Evolutionary conservation across 129 eudicot species (phyloP).

Genomic region (Gnaphalium uliginosum): DNA sequence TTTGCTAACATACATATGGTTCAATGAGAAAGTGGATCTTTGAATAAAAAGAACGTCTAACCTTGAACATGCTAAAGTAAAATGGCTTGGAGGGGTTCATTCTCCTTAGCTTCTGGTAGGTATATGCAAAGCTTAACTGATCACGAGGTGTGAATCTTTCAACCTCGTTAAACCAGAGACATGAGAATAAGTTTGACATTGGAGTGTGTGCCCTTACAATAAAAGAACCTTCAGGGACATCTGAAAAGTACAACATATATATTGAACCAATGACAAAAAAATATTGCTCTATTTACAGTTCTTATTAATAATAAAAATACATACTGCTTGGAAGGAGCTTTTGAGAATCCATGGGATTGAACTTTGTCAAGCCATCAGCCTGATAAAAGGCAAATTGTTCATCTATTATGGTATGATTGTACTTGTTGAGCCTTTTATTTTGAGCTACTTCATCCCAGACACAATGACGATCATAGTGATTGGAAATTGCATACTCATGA

Average conservation of each 20-base stretch:
- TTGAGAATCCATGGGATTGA: slow-evolving; percentile 70
- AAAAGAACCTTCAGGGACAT: slow-evolving; percentile 98
- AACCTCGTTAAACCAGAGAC: slow-evolving; percentile 98
- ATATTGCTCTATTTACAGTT: neutral
- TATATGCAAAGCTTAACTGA: slow-evolving; percentile 97
- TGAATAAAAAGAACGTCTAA: slow-evolving; percentile 25
- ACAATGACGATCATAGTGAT: slow-evolving; percentile 98
- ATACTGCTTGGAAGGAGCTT: slow-evolving; percentile 97
- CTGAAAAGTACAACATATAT: slow-evolving; percentile 39
- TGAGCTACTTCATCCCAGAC: slow-evolving; percentile 99
- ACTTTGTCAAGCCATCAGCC: slow-evolving; percentile 87
- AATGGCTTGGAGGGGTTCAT: slow-evolving; percentile 82
- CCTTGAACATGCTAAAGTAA: slow-evolving; percentile 97
- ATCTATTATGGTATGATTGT: slow-evolving; percentile 83
- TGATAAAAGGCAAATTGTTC: slow-evolving; percentile 87
- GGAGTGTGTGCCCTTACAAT: slow-evolving; percentile 97
- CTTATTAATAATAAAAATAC: neutral
- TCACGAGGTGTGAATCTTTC: slow-evolving; percentile 99
- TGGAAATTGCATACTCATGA: slow-evolving; percentile 86
- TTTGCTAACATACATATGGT: neutral
- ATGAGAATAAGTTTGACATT: slow-evolving; percentile 96
- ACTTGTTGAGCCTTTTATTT: slow-evolving; percentile 95
- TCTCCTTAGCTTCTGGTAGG: slow-evolving; percentile 85
- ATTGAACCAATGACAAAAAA: slow-evolving; percentile 10
- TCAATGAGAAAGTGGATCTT: neutral